Evolutionary conservation across 1,139 yeast genomes (phyloP).

Genomic region (Yamadazyma diospyri): DNA sequence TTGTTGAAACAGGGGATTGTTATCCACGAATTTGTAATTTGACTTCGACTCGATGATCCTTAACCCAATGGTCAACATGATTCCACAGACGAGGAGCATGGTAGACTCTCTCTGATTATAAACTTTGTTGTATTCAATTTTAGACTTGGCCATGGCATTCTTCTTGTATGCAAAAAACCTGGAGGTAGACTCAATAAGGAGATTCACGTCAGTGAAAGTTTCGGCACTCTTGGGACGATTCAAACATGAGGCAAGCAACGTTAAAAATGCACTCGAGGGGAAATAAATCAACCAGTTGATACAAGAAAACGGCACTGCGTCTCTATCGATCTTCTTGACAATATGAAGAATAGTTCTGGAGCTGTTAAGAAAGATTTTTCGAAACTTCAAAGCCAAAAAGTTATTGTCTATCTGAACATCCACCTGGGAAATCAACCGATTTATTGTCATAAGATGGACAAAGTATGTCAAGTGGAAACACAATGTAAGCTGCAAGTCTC

Average conservation of each 20-base stretch:
- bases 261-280: constrained; percentile 34
- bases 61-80: constrained; percentile 24
- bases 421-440: constrained; percentile 22
- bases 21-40: constrained; percentile 15
- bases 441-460: constrained; percentile 34
- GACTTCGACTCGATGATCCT: constrained; percentile 23
- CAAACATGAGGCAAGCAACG: constrained; percentile 28
- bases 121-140: constrained; percentile 6
- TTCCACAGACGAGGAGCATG: constrained; percentile 20
- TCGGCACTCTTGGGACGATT: constrained; percentile 30
- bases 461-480: constrained; percentile 28
- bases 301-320: constrained; percentile 21
- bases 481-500: constrained; percentile 17
- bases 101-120: constrained; percentile 24
- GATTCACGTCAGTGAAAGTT: constrained; percentile 25
- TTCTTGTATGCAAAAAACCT: constrained; percentile 10
- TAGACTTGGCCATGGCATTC: constrained; percentile 2
- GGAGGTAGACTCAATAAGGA: constrained; percentile 20
- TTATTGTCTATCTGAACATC: constrained; percentile 16
- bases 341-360: constrained; percentile 35
- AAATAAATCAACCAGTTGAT: constrained; percentile 33
- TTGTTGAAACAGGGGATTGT: constrained; percentile 15
- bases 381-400: constrained; percentile 17
- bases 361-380: constrained; percentile 28
- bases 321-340: constrained; percentile 19